phyloP scores from a whole-genome alignment of 768 basidiomycete species.

The Lactifluus echinatus region DNA sequence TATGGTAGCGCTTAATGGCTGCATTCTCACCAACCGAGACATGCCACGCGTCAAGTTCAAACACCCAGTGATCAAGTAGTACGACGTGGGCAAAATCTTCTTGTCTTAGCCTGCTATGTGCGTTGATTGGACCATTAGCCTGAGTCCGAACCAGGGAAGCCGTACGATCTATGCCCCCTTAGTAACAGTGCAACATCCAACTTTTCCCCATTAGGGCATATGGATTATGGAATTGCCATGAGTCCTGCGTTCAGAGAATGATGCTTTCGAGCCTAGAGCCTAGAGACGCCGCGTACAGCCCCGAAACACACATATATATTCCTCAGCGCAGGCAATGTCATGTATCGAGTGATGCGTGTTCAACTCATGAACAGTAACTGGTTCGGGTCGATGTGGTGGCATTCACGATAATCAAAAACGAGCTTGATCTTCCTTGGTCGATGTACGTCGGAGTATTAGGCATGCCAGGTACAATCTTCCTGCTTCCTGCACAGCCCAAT shows the following conservation, averaged over 20 bases:
- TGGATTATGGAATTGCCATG: constrained; percentile 34
- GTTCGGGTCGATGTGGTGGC: constrained; percentile 16
- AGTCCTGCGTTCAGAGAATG: constrained; percentile 37
- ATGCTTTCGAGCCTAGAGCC: constrained; percentile 24
- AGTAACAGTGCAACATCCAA: not conserved
- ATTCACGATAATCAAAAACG: too few species aligned
- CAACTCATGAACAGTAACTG: constrained; percentile 36
- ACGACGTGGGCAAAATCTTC: too few species aligned
- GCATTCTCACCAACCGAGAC: constrained; percentile 13
- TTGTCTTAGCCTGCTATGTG: not conserved
- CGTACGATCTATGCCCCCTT: constrained; percentile 20
- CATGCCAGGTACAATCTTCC: too few species aligned
- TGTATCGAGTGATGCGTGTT: not conserved
- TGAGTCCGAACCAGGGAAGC: constrained; percentile 23
- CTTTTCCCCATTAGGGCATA: not conserved
- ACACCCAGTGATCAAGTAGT: constrained; percentile 6
- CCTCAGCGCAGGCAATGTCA: too few species aligned
- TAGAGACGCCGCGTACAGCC: constrained; percentile 39
- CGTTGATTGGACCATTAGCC: constrained; percentile 4
- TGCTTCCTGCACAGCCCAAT: too few species aligned
- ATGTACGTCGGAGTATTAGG: too few species aligned
- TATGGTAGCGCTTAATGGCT: constrained; percentile 6
- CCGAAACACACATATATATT: constrained; percentile 24
- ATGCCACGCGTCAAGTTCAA: constrained; percentile 19
- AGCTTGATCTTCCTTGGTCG: constrained; percentile 45